Evolutionary conservation across 2,329 filamentous ascomycete species (phyloP), one percentile per base, ranked within the genome.

Genomic region (Pseudogymnoascus sp.): DNA sequence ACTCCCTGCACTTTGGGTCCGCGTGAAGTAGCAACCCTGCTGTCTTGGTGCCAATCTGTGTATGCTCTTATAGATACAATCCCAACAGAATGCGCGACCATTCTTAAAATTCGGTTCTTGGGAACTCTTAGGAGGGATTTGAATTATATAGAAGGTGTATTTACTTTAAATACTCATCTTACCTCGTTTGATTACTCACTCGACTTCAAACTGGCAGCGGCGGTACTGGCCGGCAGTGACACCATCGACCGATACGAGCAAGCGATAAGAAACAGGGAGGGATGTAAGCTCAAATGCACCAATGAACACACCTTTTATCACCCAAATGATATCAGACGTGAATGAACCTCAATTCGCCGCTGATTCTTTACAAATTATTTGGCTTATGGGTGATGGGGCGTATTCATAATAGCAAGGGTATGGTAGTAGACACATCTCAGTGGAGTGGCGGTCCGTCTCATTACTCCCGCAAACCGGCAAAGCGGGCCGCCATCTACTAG

Each of bases 21-120:
- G n/a, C 49, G n/a, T 12, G 49, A 30, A 55, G 25, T 55, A 55
- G 49, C 25, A 55, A 55, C 49, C 49, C 49, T 55, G 49, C 49
- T 55, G 49, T 55, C 49, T 55, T 33, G 49, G 49, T 19, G 25
- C 49, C 49, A 55, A 55, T 55, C 49, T 55, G 7, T 3, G 25
- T 11, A 12, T 25, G n/a, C n/a, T 55, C n/a, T 30, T 19, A 33
- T 55, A 14, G 25, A 30, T 33, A 33, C 49, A 55, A 55, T 55
- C 9, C 5, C 25, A 55, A 55, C 28, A 55, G n/a, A 55, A 33
- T 5, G n/a, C 49, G 25, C 49, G 4, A 55, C 9, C n/a, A 55
- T 14, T 19, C 25, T 14, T 30, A 30, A 16, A 55, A 55, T 19
- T 16, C 49, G 49, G 9, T 33, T 55, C 49, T 11, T 8, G 28